Conservation (phyloP, 1,139 yeast species). For the Diutina ranongensis region DNA sequence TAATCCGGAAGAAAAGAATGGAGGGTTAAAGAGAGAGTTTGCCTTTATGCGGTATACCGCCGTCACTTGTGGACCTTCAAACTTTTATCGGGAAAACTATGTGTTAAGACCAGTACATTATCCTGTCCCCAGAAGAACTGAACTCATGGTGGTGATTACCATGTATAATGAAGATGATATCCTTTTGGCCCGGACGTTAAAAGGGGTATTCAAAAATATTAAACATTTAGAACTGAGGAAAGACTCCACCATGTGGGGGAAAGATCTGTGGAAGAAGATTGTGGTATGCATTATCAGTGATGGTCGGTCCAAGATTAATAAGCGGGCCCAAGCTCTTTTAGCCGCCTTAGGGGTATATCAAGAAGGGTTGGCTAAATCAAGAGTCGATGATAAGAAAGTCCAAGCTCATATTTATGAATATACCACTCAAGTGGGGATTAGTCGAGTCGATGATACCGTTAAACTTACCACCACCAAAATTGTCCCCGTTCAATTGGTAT, state of each 20-base stretch:
- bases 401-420: constrained; percentile 70
- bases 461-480: constrained; percentile 47
- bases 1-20: not conserved
- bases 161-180: constrained; percentile 77
- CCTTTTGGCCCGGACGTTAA: constrained; percentile 58
- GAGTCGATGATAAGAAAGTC: constrained; percentile 59
- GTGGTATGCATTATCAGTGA: constrained; percentile 69
- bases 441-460: constrained; percentile 40
- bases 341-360: constrained; percentile 71
- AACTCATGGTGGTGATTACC: constrained; percentile 62
- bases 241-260: constrained; percentile 59
- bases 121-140: constrained; percentile 57
- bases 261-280: constrained; percentile 69
- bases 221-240: constrained; percentile 37
- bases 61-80: constrained; percentile 68
- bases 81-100: constrained; percentile 43
- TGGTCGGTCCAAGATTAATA: constrained; percentile 60
- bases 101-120: constrained; percentile 59
- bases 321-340: constrained; percentile 51
- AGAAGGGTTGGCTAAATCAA: constrained; percentile 72
- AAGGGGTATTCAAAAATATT: constrained; percentile 69
- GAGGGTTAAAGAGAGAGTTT: constrained; percentile 1
- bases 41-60: constrained; percentile 48
- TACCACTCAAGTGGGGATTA: constrained; percentile 68
- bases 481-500: constrained; percentile 61